Conservation (phyloP, 2,329 filamentous ascomycete genomes). For the Camillea tinctor region DNA sequence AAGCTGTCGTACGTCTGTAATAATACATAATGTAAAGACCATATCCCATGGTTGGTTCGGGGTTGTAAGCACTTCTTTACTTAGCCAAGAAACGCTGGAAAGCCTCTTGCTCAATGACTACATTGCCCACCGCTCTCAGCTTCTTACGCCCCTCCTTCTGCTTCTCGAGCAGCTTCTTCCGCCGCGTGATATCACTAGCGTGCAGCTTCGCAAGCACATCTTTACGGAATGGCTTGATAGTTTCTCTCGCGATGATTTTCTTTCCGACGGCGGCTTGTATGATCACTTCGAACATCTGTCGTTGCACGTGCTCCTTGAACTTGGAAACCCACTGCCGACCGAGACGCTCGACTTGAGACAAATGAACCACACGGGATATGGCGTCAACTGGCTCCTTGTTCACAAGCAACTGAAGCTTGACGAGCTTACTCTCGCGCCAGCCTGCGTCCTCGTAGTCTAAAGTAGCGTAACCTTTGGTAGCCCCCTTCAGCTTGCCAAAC, state of each 20-base stretch:
- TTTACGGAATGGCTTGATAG: constrained; percentile 94
- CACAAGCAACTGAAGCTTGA: constrained; percentile 89
- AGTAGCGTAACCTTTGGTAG: constrained; percentile 91
- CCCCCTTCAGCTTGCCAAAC: constrained; percentile 92
- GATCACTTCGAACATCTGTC: constrained; percentile 95
- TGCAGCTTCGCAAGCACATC: constrained; percentile 93
- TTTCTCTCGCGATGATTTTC: constrained; percentile 84
- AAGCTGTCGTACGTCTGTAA: neutral
- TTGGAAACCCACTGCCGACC: constrained; percentile 88
- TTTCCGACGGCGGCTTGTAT: constrained; percentile 88
- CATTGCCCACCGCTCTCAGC: constrained; percentile 79
- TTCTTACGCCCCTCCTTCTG: constrained; percentile 95
- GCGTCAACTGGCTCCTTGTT: constrained; percentile 94
- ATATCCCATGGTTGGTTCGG: neutral
- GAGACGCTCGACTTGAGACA: constrained; percentile 75
- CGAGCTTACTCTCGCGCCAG: constrained; percentile 75
- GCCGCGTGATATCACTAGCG: constrained; percentile 79
- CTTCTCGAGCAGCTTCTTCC: constrained; percentile 88
- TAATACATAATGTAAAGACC: neutral
- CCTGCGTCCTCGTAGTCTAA: constrained; percentile 96
- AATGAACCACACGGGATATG: constrained; percentile 85
- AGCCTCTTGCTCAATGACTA: constrained; percentile 92
- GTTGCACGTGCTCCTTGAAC: constrained; percentile 94
- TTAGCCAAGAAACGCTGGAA: constrained; percentile 94
- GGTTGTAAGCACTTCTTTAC: constrained; percentile 34